Evolutionary conservation across 768 basidiomycete genomes (phyloP), one percentile per base, ranked within the genome.

Genomic region (Filobasidium floriforme): DNA sequence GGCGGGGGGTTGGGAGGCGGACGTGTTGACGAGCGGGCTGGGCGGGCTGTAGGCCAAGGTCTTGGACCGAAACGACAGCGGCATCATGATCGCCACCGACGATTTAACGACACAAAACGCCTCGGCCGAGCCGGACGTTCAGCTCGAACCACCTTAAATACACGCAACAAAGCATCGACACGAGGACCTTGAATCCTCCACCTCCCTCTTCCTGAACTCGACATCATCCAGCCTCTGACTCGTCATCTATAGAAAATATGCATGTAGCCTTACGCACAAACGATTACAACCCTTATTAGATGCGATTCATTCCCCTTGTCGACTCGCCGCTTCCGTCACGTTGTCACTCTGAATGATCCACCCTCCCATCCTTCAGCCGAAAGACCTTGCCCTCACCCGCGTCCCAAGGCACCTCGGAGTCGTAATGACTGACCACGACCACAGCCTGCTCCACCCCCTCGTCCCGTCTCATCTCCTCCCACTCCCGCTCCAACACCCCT

Each of bases 371-470:
- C 28, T 70, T 70, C 49, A 79, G 65, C 73, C 72, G 81, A 52
- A 88, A 73, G 0, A 85, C 84, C 61, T 87, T 74, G 0, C 79
- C 81, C 55, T 71, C 69, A 9, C 32, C 9, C 32, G 32, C 46
- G 15, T 57, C 67, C 90, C 91, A 93, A 1, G 92, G 92, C 19
- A 92, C 85, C 79, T 97, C 92, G 43, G 88, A 88, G 69, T 90
- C 88, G 86, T 90, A 91, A 79, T 94, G 92, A 44, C 87, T 90
- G 63, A 98, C 84, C 2, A 90, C 87, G 0, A 97, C 82, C 26
- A 91, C 87, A 1, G 87, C 88, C 80, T 96, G 91, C 15, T 71
- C 69, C 18, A 70, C 68, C 19, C 67, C 66, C 6, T 60, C 59
- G 22, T 68, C 66, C 61, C 57, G 24, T 12, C 29, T 54, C 12